Conservation (phyloP, 352 stramenopile genomes). For the Phytophthora agathidicida region DNA sequence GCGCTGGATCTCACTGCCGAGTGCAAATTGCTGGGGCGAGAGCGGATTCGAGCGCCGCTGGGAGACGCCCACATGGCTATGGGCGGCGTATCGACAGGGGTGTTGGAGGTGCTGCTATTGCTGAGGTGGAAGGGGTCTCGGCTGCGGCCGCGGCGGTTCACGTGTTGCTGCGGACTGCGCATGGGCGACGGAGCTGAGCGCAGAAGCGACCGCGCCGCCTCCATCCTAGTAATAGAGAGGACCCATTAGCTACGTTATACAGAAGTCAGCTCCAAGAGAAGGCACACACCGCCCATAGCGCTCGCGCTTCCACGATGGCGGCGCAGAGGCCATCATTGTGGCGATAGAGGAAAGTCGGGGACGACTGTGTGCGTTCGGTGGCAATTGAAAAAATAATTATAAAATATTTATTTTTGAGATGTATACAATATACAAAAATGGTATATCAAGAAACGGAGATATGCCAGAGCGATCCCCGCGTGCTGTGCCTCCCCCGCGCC, state of each 20-base stretch:
- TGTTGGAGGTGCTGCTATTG: background rate
- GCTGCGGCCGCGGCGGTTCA: background rate
- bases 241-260: too few species aligned
- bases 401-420: too few species aligned
- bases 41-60: conserved; percentile 40
- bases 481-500: too few species aligned
- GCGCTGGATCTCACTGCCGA: conserved; percentile 36
- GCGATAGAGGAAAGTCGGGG: too few species aligned
- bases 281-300: conserved; percentile 14
- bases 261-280: too few species aligned
- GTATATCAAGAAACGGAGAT: too few species aligned
- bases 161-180: background rate
- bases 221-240: conserved; percentile 32
- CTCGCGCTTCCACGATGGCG: conserved; percentile 27
- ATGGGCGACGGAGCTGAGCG: conserved; percentile 21
- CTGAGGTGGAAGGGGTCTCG: background rate
- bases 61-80: conserved; percentile 43
- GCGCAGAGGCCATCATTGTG: background rate
- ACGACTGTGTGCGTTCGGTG: too few species aligned
- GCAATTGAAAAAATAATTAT: too few species aligned
- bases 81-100: background rate
- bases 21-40: conserved; percentile 56
- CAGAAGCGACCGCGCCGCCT: conserved; percentile 31
- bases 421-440: conserved; percentile 6
- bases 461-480: too few species aligned